Evolutionary conservation across 306 rosid species (phyloP).

Genomic region (Calophaca sinica): DNA sequence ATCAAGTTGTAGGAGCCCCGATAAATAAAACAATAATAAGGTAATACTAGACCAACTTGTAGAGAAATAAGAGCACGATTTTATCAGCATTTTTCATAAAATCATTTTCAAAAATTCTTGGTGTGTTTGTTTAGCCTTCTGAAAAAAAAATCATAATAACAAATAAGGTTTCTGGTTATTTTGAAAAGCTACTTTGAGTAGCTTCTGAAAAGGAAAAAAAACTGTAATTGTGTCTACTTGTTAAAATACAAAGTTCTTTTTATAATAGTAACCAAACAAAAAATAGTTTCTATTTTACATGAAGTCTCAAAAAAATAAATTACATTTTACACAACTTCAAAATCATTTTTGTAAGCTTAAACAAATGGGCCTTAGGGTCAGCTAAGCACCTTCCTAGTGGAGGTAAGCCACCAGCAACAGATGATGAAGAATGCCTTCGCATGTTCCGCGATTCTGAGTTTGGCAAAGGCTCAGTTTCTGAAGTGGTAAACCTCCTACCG

Average conservation of each 20-base stretch:
- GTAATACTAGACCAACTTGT: slow-evolving; percentile 19
- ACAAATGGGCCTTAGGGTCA: slow-evolving; percentile 9
- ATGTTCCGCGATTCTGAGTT: slow-evolving; percentile 72
- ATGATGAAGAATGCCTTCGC: slow-evolving; percentile 91
- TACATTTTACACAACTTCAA: not conserved
- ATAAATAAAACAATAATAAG: not conserved
- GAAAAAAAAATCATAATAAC: not conserved
- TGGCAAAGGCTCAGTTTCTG: slow-evolving; percentile 80
- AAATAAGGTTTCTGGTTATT: slow-evolving; percentile 3
- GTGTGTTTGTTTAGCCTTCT: not conserved
- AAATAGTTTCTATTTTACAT: not conserved
- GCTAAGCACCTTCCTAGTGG: slow-evolving; percentile 88
- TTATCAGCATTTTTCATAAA: not conserved
- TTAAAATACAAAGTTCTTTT: not conserved
- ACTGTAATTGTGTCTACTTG: not conserved
- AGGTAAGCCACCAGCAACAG: slow-evolving; percentile 96
- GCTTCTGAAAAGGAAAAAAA: not conserved
- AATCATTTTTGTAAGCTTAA: slow-evolving; percentile 1
- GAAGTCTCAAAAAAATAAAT: not conserved
- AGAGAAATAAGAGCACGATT: too few species aligned
- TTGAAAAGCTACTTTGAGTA: slow-evolving; percentile 2
- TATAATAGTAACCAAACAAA: not conserved
- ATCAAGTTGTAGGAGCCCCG: not conserved
- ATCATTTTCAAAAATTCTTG: too few species aligned
- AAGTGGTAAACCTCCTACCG: slow-evolving; percentile 76